A percentile compares a stretch with the other conserved stretches of the same genome.
Evolutionary conservation across 1,284 basidiomycete genomes (phyloP).

Genomic region (Athelia psychrophila): DNA sequence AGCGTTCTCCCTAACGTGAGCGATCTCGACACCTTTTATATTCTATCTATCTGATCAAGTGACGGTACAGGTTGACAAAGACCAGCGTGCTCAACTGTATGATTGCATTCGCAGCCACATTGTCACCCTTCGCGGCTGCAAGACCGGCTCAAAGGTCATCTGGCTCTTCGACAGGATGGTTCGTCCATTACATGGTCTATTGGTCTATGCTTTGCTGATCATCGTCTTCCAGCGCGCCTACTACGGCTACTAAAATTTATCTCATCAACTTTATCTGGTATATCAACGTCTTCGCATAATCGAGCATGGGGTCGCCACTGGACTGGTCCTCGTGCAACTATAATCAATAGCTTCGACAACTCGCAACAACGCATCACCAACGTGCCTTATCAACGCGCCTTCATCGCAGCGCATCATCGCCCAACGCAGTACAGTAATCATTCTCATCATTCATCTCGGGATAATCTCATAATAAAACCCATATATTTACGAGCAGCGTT

Average conservation of each 20-base stretch:
- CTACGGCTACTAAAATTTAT: constrained; percentile 32
- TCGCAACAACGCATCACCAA: not conserved
- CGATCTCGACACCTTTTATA: constrained; percentile 7
- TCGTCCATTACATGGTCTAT: constrained; percentile 6
- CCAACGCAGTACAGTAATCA: not conserved
- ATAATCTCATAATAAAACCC: not conserved
- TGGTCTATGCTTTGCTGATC: not conserved
- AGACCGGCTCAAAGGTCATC: constrained; percentile 84
- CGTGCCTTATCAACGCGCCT: not conserved
- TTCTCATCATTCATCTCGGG: not conserved
- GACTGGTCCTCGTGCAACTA: not conserved
- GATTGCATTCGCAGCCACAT: constrained; percentile 83
- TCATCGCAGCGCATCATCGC: not conserved
- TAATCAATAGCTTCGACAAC: not conserved
- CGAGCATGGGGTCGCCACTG: not conserved
- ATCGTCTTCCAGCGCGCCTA: constrained; percentile 31
- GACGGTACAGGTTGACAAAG: constrained; percentile 68
- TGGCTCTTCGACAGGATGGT: constrained; percentile 59
- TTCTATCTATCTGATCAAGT: constrained; percentile 4
- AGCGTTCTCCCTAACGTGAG: constrained; percentile 70
- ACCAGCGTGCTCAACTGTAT: constrained; percentile 72
- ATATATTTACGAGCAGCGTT: not conserved
- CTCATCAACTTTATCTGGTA: not conserved
- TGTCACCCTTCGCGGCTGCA: constrained; percentile 80
- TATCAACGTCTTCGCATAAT: not conserved